These are phyloP conservation scores for Pleurotus ostreatus DNA, from an alignment of 768 basidiomycete species.

Conservation along the genomic window DNA sequence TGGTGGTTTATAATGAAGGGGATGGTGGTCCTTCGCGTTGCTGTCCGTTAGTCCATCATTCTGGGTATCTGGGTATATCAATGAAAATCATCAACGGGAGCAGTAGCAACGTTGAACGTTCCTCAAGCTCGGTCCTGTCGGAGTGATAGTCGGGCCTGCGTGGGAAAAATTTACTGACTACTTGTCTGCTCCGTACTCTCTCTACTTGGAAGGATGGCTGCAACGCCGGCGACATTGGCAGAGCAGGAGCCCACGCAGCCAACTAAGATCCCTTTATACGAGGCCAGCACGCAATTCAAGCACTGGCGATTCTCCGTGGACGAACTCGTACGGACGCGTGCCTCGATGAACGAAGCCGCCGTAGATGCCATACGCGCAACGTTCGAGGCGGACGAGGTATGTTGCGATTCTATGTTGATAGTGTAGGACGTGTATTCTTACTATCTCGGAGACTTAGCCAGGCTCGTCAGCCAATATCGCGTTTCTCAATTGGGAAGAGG, in stretches of 20 bases:
- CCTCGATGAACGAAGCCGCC: slow-evolving; percentile 68
- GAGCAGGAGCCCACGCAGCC: not conserved
- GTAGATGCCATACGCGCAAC: slow-evolving; percentile 73
- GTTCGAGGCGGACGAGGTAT: slow-evolving; percentile 78
- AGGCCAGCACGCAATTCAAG: slow-evolving; percentile 75
- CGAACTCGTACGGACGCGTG: slow-evolving; percentile 55
- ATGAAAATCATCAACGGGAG: no score
- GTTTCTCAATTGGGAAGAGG: slow-evolving; percentile 80
- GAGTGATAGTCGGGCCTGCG: no score
- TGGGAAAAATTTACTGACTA: no score
- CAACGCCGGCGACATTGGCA: slow-evolving; percentile 4
- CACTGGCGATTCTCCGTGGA: slow-evolving; percentile 88
- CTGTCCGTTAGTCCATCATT: no score
- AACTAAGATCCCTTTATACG: slow-evolving; percentile 52
- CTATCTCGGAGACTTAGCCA: slow-evolving; percentile 37
- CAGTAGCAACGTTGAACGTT: no score
- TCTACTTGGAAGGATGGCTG: not conserved
- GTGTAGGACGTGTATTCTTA: slow-evolving; percentile 14
- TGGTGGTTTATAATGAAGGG: no score
- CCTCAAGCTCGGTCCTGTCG: no score
- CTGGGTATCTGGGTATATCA: no score
- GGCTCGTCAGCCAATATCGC: slow-evolving; percentile 69
- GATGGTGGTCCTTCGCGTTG: no score
- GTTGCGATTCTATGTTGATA: slow-evolving; percentile 6
- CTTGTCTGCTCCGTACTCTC: not conserved